phyloP scores from a whole-genome alignment of 805 yeast species.

The Jamesozyma spencerorum region DNA sequence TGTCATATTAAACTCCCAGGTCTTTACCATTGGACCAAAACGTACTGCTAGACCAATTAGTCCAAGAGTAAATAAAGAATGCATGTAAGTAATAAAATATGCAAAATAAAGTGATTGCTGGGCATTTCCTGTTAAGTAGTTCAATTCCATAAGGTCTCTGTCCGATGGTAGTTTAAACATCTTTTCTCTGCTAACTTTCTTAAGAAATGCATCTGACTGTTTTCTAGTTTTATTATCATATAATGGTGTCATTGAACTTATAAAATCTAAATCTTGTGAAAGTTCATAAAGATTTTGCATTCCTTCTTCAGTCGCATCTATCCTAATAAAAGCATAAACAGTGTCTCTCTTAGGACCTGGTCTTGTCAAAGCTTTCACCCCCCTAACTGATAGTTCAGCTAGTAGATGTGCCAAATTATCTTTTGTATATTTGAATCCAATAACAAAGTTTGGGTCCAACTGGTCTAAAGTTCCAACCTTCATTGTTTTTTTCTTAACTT shows the following conservation, averaged over 20 bases:
- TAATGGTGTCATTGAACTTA: slow-evolving; percentile 8
- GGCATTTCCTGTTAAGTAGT: slow-evolving; percentile 18
- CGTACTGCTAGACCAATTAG: slow-evolving; percentile 39
- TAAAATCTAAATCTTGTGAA: slow-evolving; percentile 5
- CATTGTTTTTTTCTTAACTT: neutral
- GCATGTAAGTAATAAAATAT: slow-evolving; percentile 51
- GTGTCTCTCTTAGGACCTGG: slow-evolving; percentile 19
- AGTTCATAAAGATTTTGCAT: slow-evolving; percentile 4
- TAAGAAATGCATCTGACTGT: slow-evolving; percentile 1
- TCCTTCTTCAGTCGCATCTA: slow-evolving; percentile 6
- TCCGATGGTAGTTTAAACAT: slow-evolving; percentile 8
- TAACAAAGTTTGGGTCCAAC: slow-evolving; percentile 24
- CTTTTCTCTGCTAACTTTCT: neutral
- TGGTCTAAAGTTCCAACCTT: slow-evolving; percentile 11
- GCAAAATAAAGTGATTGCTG: slow-evolving; percentile 63
- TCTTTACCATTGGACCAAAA: slow-evolving; percentile 4
- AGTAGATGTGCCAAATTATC: slow-evolving; percentile 18
- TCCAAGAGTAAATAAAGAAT: slow-evolving; percentile 54
- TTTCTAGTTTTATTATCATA: slow-evolving; percentile 7
- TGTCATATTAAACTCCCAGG: slow-evolving; percentile 38
- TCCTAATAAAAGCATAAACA: slow-evolving; percentile 18
- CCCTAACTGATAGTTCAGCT: slow-evolving; percentile 21
- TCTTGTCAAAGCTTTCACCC: slow-evolving; percentile 18
- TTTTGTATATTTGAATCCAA: slow-evolving; percentile 18
- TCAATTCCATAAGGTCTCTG: slow-evolving; percentile 31